These are phyloP conservation scores for Lactarius evosmus DNA, from an alignment of 768 basidiomycete genomes.

Conservation along the genomic window DNA sequence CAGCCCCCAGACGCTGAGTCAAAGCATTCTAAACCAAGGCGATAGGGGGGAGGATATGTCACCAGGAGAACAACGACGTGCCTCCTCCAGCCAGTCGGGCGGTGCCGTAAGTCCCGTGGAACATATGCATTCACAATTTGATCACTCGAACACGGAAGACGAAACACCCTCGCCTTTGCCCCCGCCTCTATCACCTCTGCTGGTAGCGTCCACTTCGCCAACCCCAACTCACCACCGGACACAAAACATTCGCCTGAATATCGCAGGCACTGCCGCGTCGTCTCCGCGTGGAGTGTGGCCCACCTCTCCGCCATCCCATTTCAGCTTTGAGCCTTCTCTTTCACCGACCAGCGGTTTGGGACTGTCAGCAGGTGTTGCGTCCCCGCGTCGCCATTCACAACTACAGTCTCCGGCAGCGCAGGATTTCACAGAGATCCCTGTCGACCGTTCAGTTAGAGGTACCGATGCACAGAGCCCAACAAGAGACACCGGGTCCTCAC, in stretches of 20 bases:
- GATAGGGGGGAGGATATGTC: not conserved
- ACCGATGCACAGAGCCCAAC: not conserved
- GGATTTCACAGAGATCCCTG: not conserved
- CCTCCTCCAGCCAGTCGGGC: not conserved
- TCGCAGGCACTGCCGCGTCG: not conserved
- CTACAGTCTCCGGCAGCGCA: not conserved
- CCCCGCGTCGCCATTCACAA: not conserved
- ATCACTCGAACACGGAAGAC: not conserved
- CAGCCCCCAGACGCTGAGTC: not conserved
- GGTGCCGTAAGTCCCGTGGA: not conserved
- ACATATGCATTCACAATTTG: not conserved
- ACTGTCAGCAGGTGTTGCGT: not conserved
- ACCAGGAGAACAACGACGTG: not conserved
- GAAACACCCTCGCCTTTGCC: not conserved
- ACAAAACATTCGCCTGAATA: not conserved
- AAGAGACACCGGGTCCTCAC: not conserved
- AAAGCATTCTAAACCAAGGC: not conserved
- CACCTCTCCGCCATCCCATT: not conserved
- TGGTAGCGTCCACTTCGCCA: not conserved
- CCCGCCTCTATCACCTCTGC: not conserved
- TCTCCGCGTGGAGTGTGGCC: not conserved
- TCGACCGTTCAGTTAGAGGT: not conserved
- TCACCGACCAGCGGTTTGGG: slow-evolving; percentile 6
- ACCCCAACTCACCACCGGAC: not conserved
- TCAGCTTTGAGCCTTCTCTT: not conserved